Conservation (phyloP, 495 filamentous ascomycete genomes). For the Rhypophila decipiens region DNA sequence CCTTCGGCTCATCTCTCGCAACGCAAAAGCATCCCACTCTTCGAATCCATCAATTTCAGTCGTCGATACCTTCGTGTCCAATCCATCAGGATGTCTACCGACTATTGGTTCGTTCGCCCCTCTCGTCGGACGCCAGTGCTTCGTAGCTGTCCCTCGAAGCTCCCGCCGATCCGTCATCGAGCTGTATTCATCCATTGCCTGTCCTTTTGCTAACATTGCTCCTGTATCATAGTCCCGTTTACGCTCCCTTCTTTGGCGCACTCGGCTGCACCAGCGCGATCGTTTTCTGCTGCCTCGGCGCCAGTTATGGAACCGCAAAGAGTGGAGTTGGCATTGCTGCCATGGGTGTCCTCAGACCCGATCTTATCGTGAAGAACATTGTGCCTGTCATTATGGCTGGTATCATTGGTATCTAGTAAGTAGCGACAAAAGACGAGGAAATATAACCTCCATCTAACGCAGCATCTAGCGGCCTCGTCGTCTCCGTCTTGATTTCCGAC, state of each 20-base stretch:
- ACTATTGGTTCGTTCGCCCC: slow-evolving; percentile 29
- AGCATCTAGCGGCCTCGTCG: slow-evolving; percentile 99
- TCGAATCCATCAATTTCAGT: slow-evolving; percentile 6
- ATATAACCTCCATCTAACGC: no score
- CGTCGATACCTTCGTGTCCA: slow-evolving; percentile 21
- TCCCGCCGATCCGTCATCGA: slow-evolving; percentile 1
- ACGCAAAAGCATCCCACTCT: slow-evolving; percentile 14
- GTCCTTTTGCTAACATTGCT: slow-evolving; percentile 14
- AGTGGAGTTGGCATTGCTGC: slow-evolving; percentile 96
- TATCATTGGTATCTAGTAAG: no score
- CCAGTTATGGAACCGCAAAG: slow-evolving; percentile 98
- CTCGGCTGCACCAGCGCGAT: slow-evolving; percentile 98
- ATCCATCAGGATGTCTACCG: slow-evolving; percentile 34
- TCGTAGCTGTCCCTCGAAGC: slow-evolving; percentile 11
- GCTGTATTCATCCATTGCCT: slow-evolving; percentile 1
- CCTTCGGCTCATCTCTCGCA: slow-evolving; percentile 12
- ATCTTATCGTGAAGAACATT: slow-evolving; percentile 99
- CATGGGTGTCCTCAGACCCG: slow-evolving; percentile 95
- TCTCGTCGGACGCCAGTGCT: slow-evolving; percentile 13
- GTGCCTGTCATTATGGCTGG: slow-evolving; percentile 99
- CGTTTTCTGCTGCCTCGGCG: slow-evolving; percentile 98
- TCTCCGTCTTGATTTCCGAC: slow-evolving; percentile 96
- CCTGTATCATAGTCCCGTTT: slow-evolving; percentile 70
- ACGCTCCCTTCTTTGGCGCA: slow-evolving; percentile 99
- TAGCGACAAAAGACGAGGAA: no score